These are phyloP conservation scores for Colletotrichum gloeosporioides DNA, from an alignment of 2,329 filamentous ascomycete species.

Conservation along the genomic window DNA sequence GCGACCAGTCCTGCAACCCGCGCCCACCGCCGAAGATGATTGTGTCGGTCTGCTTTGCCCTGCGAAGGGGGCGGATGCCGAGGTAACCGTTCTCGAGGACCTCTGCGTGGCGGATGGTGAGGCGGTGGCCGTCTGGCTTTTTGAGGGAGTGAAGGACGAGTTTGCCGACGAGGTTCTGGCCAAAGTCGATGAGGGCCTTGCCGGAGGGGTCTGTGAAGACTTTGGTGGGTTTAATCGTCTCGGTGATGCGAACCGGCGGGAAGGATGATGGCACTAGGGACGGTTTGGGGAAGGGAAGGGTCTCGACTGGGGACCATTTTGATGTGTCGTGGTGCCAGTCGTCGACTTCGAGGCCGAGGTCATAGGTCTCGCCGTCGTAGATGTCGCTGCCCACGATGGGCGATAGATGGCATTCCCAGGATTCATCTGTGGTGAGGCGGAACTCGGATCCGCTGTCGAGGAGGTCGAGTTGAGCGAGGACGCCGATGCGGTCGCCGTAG, in stretches of 20 bases:
- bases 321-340: slow-evolving; percentile 27
- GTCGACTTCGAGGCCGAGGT: slow-evolving; percentile 35
- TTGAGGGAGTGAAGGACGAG: slow-evolving; percentile 41
- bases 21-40: slow-evolving; percentile 32
- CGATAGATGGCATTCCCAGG: slow-evolving; percentile 38
- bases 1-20: slow-evolving; percentile 37
- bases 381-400: slow-evolving; percentile 46
- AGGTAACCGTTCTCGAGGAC: slow-evolving; percentile 57
- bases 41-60: slow-evolving; percentile 45
- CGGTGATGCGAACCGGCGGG: slow-evolving; percentile 47
- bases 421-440: slow-evolving; percentile 38
- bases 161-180: slow-evolving; percentile 62
- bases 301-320: slow-evolving; percentile 32
- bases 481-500: slow-evolving; percentile 42
- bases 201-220: slow-evolving; percentile 41
- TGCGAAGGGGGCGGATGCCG: slow-evolving; percentile 43
- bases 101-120: slow-evolving; percentile 59
- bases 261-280: slow-evolving; percentile 44
- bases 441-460: slow-evolving; percentile 30
- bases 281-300: slow-evolving; percentile 31
- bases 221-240: slow-evolving; percentile 29
- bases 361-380: slow-evolving; percentile 59
- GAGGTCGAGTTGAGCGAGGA: slow-evolving; percentile 44
- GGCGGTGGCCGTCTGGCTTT: slow-evolving; percentile 36
- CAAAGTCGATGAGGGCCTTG: slow-evolving; percentile 59